Percentiles rank a stretch among this genome's conserved stretches.
These are phyloP conservation scores for Coemansia sp. DNA, from an alignment of 192 early-diverging fungal genomes.

Conservation along the genomic window DNA sequence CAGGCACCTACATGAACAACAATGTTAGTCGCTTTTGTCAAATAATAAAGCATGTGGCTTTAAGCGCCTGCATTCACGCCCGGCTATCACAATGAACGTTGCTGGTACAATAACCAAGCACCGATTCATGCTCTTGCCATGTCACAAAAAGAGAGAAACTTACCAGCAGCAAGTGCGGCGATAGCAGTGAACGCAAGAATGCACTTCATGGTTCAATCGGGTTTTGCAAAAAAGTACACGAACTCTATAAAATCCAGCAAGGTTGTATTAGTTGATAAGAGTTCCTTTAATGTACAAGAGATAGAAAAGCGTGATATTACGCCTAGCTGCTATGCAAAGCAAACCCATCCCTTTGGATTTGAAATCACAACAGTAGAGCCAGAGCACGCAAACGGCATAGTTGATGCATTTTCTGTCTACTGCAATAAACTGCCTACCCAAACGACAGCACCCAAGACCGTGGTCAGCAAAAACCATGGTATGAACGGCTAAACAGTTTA, in stretches of 20 bases:
- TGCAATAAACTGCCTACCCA: slow-evolving; percentile 7
- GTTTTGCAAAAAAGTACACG: not conserved
- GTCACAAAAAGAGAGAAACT: slow-evolving; percentile 3
- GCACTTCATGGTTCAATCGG: slow-evolving; percentile 38
- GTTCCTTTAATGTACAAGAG: not conserved
- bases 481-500: no score
- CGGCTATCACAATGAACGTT: no score
- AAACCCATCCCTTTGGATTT: not conserved
- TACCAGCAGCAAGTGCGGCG: slow-evolving; percentile 43
- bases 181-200: slow-evolving; percentile 38
- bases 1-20: slow-evolving; percentile 34
- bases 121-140: no score
- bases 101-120: no score
- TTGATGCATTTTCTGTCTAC: slow-evolving; percentile 5
- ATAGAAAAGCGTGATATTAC: not conserved
- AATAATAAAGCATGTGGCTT: not conserved
- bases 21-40: not conserved
- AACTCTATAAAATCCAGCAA: no score
- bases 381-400: not conserved
- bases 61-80: no score
- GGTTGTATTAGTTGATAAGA: no score
- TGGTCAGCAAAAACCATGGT: no score
- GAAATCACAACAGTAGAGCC: slow-evolving; percentile 7
- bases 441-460: no score
- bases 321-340: not conserved